Evolutionary conservation across 2,329 filamentous ascomycete genomes (phyloP), one percentile per base, ranked within the genome.

Genomic region (Trichoderma endophyticum): DNA sequence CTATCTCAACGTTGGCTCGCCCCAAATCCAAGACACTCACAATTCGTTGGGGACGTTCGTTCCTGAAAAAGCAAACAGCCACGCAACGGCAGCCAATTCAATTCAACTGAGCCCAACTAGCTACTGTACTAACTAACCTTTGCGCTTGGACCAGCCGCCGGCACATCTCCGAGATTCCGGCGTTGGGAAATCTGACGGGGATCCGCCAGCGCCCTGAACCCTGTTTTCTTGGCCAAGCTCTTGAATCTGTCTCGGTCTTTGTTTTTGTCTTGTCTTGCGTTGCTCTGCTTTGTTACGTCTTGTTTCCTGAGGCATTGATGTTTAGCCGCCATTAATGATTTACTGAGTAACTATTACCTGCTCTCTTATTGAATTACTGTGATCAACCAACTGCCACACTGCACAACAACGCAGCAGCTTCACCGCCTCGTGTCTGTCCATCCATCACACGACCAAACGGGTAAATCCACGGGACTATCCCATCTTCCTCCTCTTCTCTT

Each of bases 81-180:
- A 60, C 34, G 34, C 34, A 36, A 36, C 34, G 34, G 34, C 26
- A 28, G 30, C 30, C 26, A 60, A 32, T 21, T 15, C 6, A n/a
- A 60, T 32, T 4, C 57, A 21, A 36, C 34, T 36, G 34, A 36
- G 14, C 14, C 34, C 34, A 36, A 36, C 34, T 36, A 15, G 12
- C 12, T 6, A 15, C 14, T 36, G 14, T 18, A 18, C 36, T 39
- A 36, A 36, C 34, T 6, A 43, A 9, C 39, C 15, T 30, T 24
- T 9, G 60, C 68, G 68, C 68, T 63, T 43, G 60, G 68, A n/a
- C 67, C 67, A 70, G 8, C 39, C 57, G 39, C 59, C 68, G 68
- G 68, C 43, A 64, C 68, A 30, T 70, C 48, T 57, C 68, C 68
- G 67, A 70, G 67, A 70, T 63, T 30, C 67, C 60, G 67, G 59